A percentile compares a stretch with the other conserved stretches of the same genome.
phyloP scores from a whole-genome alignment of 495 filamentous ascomycete species.

The Penicillium steckii region DNA sequence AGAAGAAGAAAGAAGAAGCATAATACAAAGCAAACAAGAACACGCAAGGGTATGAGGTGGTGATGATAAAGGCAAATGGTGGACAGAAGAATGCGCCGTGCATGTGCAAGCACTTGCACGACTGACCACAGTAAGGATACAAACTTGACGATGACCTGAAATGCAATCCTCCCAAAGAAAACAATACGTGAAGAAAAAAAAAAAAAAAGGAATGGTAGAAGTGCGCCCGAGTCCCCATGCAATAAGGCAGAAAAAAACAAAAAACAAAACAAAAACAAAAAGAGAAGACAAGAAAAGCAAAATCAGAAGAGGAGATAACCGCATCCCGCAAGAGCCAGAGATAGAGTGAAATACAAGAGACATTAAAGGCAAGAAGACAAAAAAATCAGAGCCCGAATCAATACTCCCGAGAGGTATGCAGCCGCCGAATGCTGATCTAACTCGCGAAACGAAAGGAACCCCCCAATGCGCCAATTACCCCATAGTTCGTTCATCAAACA shows the following conservation, averaged over 20 bases:
- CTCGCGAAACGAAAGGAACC: slow-evolving; percentile 38
- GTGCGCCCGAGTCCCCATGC: slow-evolving; percentile 43
- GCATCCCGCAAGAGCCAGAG: neutral
- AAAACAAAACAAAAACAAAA: slow-evolving; percentile 11
- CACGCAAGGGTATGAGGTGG: slow-evolving; percentile 30
- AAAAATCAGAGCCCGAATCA: slow-evolving; percentile 37
- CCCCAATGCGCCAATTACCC: slow-evolving; percentile 48
- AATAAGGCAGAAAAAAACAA: slow-evolving; percentile 15
- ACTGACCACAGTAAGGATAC: slow-evolving; percentile 32
- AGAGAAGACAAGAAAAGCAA: neutral
- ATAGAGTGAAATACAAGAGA: slow-evolving; percentile 3
- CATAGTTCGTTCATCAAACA: slow-evolving; percentile 45
- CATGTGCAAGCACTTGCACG: slow-evolving; percentile 14
- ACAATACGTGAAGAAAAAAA: slow-evolving; percentile 29
- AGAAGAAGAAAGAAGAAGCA: slow-evolving; percentile 2
- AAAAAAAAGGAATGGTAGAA: slow-evolving; percentile 18
- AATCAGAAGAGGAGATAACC: slow-evolving; percentile 8
- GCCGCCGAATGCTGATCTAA: slow-evolving; percentile 51
- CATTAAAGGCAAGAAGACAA: slow-evolving; percentile 18
- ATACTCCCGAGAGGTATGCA: slow-evolving; percentile 45
- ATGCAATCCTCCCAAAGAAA: slow-evolving; percentile 39
- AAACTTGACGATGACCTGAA: slow-evolving; percentile 34
- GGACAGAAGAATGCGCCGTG: slow-evolving; percentile 25
- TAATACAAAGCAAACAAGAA: slow-evolving; percentile 16
- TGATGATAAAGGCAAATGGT: slow-evolving; percentile 30